Percentiles rank a stretch among this genome's conserved stretches.
Conservation (phyloP, 108 stramenopile species). For the Nitzschia sp. region DNA sequence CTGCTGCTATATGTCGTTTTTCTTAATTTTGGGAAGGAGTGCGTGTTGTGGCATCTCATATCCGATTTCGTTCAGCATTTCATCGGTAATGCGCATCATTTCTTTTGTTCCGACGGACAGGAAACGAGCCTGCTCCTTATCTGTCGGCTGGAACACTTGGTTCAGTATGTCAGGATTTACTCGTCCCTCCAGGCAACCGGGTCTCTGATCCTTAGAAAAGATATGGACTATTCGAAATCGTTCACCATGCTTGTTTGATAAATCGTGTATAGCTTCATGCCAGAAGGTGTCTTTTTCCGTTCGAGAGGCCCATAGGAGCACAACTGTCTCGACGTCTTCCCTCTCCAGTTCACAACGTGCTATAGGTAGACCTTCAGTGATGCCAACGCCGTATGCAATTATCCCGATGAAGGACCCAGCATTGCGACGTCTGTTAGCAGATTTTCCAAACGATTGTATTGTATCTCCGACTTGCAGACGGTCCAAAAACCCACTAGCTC, state of each 20-base stretch:
- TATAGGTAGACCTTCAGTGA: constrained; percentile 19
- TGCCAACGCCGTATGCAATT: constrained; percentile 19
- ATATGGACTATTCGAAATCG: background rate
- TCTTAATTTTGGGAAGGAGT: constrained; percentile 12
- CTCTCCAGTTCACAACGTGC: constrained; percentile 14
- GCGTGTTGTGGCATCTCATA: constrained; percentile 10
- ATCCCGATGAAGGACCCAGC: constrained; percentile 7
- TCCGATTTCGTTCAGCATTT: background rate
- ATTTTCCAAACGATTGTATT: constrained; percentile 15
- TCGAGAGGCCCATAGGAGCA: constrained; percentile 21
- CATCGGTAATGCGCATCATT: constrained; percentile 18
- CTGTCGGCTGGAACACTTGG: constrained; percentile 7
- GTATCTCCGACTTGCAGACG: constrained; percentile 19
- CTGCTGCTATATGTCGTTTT: too few species aligned
- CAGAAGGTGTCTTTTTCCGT: constrained; percentile 21
- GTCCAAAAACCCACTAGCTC: constrained; percentile 29
- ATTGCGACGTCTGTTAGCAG: background rate
- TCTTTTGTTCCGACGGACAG: constrained; percentile 27
- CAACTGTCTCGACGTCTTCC: background rate
- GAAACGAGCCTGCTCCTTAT: constrained; percentile 14
- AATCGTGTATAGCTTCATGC: constrained; percentile 9
- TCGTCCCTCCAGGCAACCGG: background rate
- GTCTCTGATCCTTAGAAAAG: background rate
- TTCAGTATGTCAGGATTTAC: background rate
- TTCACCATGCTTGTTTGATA: background rate